phyloP scores from a whole-genome alignment of 2,329 filamentous ascomycete species.

The Aspergillus melleus region DNA sequence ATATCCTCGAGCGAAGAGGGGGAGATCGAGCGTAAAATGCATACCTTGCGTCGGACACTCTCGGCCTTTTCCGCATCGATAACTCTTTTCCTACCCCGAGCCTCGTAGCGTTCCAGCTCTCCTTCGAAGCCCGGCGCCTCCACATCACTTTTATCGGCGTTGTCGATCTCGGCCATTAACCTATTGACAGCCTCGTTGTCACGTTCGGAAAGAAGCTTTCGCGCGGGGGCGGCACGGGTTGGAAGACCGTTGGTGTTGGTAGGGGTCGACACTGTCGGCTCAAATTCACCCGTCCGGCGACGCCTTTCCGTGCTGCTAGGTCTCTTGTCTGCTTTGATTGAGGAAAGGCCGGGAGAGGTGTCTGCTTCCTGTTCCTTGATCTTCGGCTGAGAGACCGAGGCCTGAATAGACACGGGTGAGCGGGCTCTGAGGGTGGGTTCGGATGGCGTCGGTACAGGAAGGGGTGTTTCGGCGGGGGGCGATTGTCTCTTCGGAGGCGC shows the following conservation, averaged over 20 bases:
- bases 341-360: slow-evolving; percentile 25
- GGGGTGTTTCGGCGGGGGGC: slow-evolving; percentile 43
- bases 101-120: slow-evolving; percentile 55
- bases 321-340: slow-evolving; percentile 28
- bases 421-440: slow-evolving; percentile 12
- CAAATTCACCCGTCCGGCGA: slow-evolving; percentile 23
- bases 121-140: slow-evolving; percentile 54
- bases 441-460: slow-evolving; percentile 20
- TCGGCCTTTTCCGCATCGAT: slow-evolving; percentile 67
- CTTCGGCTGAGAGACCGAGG: slow-evolving; percentile 19
- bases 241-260: slow-evolving; percentile 28
- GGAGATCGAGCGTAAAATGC: background rate
- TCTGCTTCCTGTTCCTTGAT: slow-evolving; percentile 26
- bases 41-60: slow-evolving; percentile 61
- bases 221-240: slow-evolving; percentile 51
- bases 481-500: slow-evolving; percentile 49
- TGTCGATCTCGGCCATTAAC: slow-evolving; percentile 61
- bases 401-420: slow-evolving; percentile 23
- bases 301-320: slow-evolving; percentile 26
- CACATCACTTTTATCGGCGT: slow-evolving; percentile 57
- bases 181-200: slow-evolving; percentile 70
- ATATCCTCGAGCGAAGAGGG: background rate
- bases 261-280: slow-evolving; percentile 19
- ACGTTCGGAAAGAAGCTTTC: slow-evolving; percentile 55
- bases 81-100: slow-evolving; percentile 64